A percentile compares a stretch with the other conserved stretches of the same genome.
Evolutionary conservation across 2,329 filamentous ascomycete genomes (phyloP).

Genomic region (Cercospora brassicicola): DNA sequence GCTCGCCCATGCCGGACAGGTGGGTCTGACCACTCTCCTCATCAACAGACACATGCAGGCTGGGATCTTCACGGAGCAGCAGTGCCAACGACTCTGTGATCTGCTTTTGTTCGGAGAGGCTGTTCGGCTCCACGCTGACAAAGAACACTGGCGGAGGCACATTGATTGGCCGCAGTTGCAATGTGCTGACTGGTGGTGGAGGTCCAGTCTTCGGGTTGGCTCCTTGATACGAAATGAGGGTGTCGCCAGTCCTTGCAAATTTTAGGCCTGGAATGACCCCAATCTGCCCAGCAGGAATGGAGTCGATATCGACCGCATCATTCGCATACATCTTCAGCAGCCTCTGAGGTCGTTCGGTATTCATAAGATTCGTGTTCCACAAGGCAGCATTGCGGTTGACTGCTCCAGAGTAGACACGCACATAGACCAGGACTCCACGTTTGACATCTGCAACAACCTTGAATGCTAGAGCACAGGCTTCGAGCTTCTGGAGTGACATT

Average conservation of each 20-base stretch:
- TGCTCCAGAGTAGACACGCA: constrained; percentile 84
- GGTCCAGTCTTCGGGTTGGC: constrained; percentile 62
- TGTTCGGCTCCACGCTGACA: constrained; percentile 82
- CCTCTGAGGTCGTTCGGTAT: constrained; percentile 76
- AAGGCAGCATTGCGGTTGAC: constrained; percentile 71
- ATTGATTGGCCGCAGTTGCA: constrained; percentile 83
- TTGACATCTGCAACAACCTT: constrained; percentile 90
- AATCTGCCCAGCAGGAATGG: constrained; percentile 83
- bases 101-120: constrained; percentile 74
- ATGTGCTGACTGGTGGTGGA: constrained; percentile 65
- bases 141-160: constrained; percentile 96
- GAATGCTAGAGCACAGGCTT: constrained; percentile 72
- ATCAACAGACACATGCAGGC: constrained; percentile 78
- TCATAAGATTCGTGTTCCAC: constrained; percentile 82
- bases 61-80: constrained; percentile 87
- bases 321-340: constrained; percentile 87
- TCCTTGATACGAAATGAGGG: constrained; percentile 72
- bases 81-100: constrained; percentile 74
- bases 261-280: constrained; percentile 90
- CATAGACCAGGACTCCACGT: constrained; percentile 84
- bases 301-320: constrained; percentile 79
- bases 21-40: constrained; percentile 91
- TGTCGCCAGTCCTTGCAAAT: constrained; percentile 89
- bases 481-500: constrained; percentile 60
- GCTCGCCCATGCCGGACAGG: constrained; percentile 91